These are phyloP conservation scores for Cylindrodendrum hubeiense DNA, from an alignment of 2,329 filamentous ascomycete genomes.

Conservation along the genomic window DNA sequence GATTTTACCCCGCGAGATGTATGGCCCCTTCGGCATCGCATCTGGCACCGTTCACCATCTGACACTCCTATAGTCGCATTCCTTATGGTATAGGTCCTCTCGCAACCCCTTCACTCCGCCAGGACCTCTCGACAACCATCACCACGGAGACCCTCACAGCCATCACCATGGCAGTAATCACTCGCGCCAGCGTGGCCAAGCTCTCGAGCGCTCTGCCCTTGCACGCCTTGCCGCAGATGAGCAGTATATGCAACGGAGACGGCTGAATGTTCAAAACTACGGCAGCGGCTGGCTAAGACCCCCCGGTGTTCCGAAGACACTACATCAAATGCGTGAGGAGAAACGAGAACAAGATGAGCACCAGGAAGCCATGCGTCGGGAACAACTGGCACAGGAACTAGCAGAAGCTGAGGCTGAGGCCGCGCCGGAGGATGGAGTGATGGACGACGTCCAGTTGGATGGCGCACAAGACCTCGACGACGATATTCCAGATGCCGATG, in stretches of 20 bases:
- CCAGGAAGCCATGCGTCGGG: conserved; percentile 77
- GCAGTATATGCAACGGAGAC: conserved; percentile 79
- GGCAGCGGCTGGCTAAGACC: conserved; percentile 92
- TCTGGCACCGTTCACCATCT: conserved; percentile 4
- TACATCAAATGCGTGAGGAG: conserved; percentile 92
- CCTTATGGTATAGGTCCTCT: conserved; percentile 79
- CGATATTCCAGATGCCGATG: conserved; percentile 77
- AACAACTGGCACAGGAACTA: conserved; percentile 79
- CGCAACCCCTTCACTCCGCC: conserved; percentile 60
- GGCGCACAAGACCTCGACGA: conserved; percentile 75
- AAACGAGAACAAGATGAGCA: conserved; percentile 89
- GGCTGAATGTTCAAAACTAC: conserved; percentile 86
- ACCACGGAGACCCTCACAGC: conserved; percentile 43
- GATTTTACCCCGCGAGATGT: conserved; percentile 79
- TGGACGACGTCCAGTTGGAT: conserved; percentile 69
- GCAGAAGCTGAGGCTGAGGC: conserved; percentile 71
- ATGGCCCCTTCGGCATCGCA: conserved; percentile 46
- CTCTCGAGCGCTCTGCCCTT: conserved; percentile 71
- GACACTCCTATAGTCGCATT: conserved; percentile 69
- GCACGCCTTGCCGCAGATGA: conserved; percentile 82
- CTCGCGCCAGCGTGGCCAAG: conserved; percentile 56
- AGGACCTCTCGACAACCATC: conserved; percentile 48
- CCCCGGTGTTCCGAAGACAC: conserved; percentile 87
- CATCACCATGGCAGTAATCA: conserved; percentile 48
- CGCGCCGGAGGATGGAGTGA: conserved; percentile 59